Evolutionary conservation across 768 basidiomycete genomes (phyloP), one percentile per base, ranked within the genome.

Genomic region (Suillus paluster): DNA sequence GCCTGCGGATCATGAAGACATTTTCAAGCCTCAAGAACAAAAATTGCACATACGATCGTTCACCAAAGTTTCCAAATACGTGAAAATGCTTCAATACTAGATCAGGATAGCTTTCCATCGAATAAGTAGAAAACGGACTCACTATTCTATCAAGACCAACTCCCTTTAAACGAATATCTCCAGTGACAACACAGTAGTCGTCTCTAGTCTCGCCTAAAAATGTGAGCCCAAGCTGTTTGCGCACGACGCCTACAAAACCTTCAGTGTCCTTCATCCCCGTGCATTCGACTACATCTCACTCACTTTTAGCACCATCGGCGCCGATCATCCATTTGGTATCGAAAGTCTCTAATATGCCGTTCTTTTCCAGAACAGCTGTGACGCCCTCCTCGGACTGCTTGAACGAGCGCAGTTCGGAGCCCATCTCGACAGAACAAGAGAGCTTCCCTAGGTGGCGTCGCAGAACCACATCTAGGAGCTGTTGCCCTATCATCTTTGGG

Each of bases 11-110:
- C n/a, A n/a, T n/a, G n/a, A n/a, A n/a, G n/a, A n/a, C n/a, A n/a
- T n/a, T n/a, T n/a, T n/a, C n/a, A n/a, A n/a, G n/a, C n/a, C n/a
- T n/a, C n/a, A n/a, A n/a, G n/a, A n/a, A n/a, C n/a, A n/a, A n/a
- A n/a, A n/a, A n/a, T n/a, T n/a, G n/a, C 23, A 39, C 30, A 38
- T 53, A 39, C 27, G 12, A 34, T 25, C 4, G 15, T 11, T 6
- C 14, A 21, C n/a, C 19, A 30, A 11, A 65, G 46, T 79, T 77
- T 1, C 82, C 81, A 81, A 81, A 82, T 69, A 79, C 79, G 63
- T 82, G 59, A 50, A 50, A 60, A 33, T 60, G 38, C 59, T 41
- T 41, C 7, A 5, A 41, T 3, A 30, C 17, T 19, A 6, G 6
- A 41, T n/a, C 17, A 41, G 39, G 39, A 60, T 9, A 8, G 17